These are phyloP conservation scores for Centella asiatica DNA, from an alignment of 129 eudicot species.

Conservation along the genomic window DNA sequence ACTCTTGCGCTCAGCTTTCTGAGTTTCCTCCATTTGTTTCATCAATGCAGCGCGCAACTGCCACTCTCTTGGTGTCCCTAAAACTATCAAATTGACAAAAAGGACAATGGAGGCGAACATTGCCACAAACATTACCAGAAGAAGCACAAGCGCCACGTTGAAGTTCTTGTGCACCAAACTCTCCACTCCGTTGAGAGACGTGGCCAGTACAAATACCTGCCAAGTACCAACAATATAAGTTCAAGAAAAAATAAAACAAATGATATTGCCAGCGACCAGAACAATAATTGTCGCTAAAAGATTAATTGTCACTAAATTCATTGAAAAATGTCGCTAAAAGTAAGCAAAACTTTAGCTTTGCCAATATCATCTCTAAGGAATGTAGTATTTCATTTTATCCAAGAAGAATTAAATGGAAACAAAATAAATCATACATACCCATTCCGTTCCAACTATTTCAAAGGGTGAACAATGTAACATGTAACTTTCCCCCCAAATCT, in stretches of 20 bases:
- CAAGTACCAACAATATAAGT: not conserved
- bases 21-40: conserved; percentile 54
- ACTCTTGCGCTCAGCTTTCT: conserved; percentile 51
- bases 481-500: conserved; percentile 26
- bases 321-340: too few relatives aligned
- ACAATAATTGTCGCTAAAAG: not conserved
- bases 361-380: too few relatives aligned
- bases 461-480: conserved; percentile 30
- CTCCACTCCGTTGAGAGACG: conserved; percentile 29
- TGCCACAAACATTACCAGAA: conserved; percentile 15
- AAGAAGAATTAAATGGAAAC: too few relatives aligned
- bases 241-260: not conserved
- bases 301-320: too few relatives aligned
- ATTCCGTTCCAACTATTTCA: conserved; percentile 32
- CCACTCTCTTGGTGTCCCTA: conserved; percentile 38
- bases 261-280: not conserved
- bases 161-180: conserved; percentile 25
- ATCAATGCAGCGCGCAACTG: conserved; percentile 36
- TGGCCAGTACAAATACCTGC: conserved; percentile 45
- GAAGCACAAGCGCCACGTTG: conserved; percentile 18
- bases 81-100: conserved; percentile 22
- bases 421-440: conserved; percentile 19
- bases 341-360: too few relatives aligned
- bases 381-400: too few relatives aligned
- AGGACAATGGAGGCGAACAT: conserved; percentile 1